Percentiles rank a stretch among this genome's conserved stretches.
These are phyloP conservation scores for Mikania micrantha DNA, from an alignment of 129 eudicot species.

Conservation along the genomic window DNA sequence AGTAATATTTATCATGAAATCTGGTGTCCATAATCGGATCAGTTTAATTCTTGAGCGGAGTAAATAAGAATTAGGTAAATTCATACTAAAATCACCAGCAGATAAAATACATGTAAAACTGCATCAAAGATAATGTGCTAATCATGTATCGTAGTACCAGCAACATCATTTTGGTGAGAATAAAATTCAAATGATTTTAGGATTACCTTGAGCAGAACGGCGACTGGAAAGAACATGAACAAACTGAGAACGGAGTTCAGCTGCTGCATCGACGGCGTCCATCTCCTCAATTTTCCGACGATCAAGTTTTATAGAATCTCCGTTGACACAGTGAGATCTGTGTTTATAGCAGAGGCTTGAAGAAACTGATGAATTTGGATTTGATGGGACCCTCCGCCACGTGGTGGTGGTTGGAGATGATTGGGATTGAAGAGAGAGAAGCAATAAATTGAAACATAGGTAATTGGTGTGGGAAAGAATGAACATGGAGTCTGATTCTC, in stretches of 20 bases:
- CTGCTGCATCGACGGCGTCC: slow-evolving; percentile 14
- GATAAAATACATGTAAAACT: not conserved
- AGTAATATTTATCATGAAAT: not conserved
- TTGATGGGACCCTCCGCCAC: not conserved
- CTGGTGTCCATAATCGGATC: not conserved
- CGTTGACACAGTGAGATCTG: slow-evolving; percentile 3
- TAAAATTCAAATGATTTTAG: not conserved
- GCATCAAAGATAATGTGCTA: no score
- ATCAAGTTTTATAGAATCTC: not conserved
- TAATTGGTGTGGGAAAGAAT: no score
- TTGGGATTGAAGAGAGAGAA: not conserved
- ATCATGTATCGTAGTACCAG: no score
- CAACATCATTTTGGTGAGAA: not conserved
- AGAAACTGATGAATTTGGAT: not conserved
- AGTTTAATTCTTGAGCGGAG: not conserved
- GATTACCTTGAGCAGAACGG: slow-evolving; percentile 55
- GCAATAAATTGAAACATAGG: not conserved
- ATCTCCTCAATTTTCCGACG: slow-evolving; percentile 1
- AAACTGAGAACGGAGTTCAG: slow-evolving; percentile 49
- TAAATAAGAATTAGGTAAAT: no score
- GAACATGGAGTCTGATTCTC: not conserved
- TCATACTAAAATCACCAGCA: no score
- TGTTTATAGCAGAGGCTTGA: slow-evolving; percentile 9
- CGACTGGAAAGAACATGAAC: slow-evolving; percentile 46
- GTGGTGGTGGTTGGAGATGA: not conserved